These are phyloP conservation scores for Davidsoniella eucalypti DNA, from an alignment of 2,329 filamentous ascomycete genomes.

Conservation along the genomic window DNA sequence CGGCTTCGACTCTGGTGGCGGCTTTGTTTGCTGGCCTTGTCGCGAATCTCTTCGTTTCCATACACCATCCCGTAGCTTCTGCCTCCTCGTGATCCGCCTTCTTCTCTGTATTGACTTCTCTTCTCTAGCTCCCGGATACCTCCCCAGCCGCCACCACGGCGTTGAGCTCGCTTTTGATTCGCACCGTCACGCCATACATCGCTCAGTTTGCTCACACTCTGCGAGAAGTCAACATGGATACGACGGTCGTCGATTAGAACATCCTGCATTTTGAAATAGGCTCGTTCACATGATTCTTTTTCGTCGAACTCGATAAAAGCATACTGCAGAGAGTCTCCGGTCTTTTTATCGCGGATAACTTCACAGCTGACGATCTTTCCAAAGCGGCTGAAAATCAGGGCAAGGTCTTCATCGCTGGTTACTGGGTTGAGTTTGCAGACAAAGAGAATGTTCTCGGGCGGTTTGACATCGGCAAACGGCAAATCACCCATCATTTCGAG, in stretches of 20 bases:
- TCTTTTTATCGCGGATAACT: constrained; percentile 85
- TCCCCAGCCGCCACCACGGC: constrained; percentile 62
- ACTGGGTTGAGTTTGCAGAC: constrained; percentile 98
- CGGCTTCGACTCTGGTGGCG: constrained; percentile 12
- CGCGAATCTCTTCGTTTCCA: constrained; percentile 49
- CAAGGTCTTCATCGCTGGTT: constrained; percentile 82
- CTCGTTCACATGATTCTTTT: constrained; percentile 80
- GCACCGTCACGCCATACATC: constrained; percentile 78
- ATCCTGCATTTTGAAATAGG: constrained; percentile 98
- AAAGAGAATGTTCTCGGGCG: constrained; percentile 92
- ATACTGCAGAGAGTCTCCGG: constrained; percentile 89
- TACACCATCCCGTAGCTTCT: constrained; percentile 63
- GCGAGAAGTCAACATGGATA: constrained; percentile 97
- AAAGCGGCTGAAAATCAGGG: constrained; percentile 93
- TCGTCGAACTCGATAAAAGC: constrained; percentile 95
- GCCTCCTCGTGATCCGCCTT: constrained; percentile 21
- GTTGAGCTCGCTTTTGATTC: constrained; percentile 56
- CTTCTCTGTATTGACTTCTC: constrained; percentile 73
- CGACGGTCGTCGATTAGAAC: constrained; percentile 93
- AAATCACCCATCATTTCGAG: constrained; percentile 96
- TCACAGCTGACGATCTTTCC: constrained; percentile 91
- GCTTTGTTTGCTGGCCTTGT: constrained; percentile 1
- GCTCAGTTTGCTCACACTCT: constrained; percentile 77
- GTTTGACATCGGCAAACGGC: constrained; percentile 92
- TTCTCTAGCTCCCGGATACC: constrained; percentile 79